A percentile compares a stretch with the other conserved stretches of the same genome.
phyloP scores from a whole-genome alignment of 176 grass and related monocot species.

The Aegilops tauschii region DNA sequence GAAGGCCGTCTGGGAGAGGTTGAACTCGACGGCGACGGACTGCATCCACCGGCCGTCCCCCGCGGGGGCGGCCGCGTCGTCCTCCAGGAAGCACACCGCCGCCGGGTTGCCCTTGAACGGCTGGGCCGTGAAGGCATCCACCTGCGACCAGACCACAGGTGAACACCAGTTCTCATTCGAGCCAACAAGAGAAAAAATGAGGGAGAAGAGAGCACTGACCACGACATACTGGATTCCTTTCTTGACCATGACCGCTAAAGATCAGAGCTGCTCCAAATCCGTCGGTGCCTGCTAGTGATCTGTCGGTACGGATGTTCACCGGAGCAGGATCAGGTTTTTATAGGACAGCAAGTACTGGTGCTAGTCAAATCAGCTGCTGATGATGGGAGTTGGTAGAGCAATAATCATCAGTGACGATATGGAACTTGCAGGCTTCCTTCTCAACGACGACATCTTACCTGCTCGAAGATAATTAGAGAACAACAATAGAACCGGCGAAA shows the following conservation, averaged over 20 bases:
- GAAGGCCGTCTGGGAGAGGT: constrained; percentile 57
- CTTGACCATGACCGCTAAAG: background rate
- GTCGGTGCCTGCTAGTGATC: background rate
- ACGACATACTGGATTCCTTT: background rate
- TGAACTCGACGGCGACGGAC: constrained; percentile 73
- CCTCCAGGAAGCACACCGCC: constrained; percentile 52
- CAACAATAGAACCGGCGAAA: too few species aligned
- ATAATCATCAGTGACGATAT: background rate
- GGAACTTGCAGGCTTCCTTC: background rate
- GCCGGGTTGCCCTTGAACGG: constrained; percentile 78
- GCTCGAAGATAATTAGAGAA: too few species aligned
- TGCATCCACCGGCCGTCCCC: constrained; percentile 64
- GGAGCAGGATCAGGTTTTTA: background rate
- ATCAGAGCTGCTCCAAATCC: background rate
- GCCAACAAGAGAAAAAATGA: background rate
- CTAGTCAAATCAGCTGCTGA: background rate
- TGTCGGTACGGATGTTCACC: background rate
- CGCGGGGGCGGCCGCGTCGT: background rate
- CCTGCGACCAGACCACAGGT: constrained; percentile 25
- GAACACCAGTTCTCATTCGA: background rate
- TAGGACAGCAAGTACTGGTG: background rate
- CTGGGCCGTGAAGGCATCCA: constrained; percentile 55
- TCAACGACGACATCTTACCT: too few species aligned
- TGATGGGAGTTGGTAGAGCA: background rate
- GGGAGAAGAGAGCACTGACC: background rate